These are phyloP conservation scores for Ilex asprella DNA, from an alignment of 257 asterid species.

Conservation along the genomic window DNA sequence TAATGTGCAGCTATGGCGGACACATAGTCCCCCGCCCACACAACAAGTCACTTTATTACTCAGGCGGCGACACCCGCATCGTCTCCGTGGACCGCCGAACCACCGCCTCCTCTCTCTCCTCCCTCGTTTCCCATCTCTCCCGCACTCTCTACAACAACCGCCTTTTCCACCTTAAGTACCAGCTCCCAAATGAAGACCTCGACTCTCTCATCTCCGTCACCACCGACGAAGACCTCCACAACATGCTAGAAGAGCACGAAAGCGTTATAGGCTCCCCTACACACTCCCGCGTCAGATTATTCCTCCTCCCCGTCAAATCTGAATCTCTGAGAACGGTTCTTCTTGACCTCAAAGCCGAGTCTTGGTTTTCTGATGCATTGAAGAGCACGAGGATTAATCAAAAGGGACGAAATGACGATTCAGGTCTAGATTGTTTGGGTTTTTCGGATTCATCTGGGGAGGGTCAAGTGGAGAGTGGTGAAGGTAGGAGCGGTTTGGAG, in stretches of 20 bases:
- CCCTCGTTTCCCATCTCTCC: conserved; percentile 51
- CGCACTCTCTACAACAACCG: conserved; percentile 46
- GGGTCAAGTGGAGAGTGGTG: conserved; percentile 34
- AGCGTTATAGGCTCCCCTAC: conserved; percentile 24
- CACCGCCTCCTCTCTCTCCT: conserved; percentile 38
- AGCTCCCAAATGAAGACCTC: conserved; percentile 71
- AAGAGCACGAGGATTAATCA: conserved; percentile 50
- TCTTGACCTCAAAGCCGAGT: conserved; percentile 58
- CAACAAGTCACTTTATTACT: conserved; percentile 60
- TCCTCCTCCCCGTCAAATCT: conserved; percentile 59
- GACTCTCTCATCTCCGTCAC: conserved; percentile 71
- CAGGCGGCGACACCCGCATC: conserved; percentile 82
- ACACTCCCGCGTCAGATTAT: conserved; percentile 58
- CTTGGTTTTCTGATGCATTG: conserved; percentile 73
- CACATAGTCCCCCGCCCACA: conserved; percentile 80
- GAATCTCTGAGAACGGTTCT: conserved; percentile 50
- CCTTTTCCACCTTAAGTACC: conserved; percentile 69
- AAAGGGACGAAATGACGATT: conserved; percentile 59
- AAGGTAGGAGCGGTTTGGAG: conserved; percentile 28
- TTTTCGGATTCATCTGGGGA: conserved; percentile 34
- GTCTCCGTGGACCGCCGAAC: conserved; percentile 75
- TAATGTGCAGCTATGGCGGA: conserved; percentile 95
- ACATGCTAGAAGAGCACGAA: conserved; percentile 86
- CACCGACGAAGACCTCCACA: conserved; percentile 72
- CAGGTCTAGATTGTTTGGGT: conserved; percentile 27